Conservation (phyloP, 768 basidiomycete genomes). For the Suillus luteus region DNA sequence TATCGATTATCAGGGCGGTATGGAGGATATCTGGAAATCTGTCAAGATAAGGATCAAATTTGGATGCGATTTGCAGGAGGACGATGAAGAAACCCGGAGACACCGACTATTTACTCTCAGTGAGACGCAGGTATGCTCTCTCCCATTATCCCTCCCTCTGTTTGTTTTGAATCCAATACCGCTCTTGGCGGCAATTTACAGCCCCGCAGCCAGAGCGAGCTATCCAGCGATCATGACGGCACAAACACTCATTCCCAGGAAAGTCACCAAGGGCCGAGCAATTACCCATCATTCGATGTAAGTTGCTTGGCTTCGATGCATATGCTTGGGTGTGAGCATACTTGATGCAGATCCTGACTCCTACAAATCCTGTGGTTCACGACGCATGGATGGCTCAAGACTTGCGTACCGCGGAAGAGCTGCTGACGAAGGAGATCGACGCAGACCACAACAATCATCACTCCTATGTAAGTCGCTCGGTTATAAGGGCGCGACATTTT, state of each 20-base stretch:
- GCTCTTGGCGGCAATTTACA: not conserved
- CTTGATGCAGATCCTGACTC: no score
- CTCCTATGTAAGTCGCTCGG: not conserved
- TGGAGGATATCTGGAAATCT: constrained; percentile 95
- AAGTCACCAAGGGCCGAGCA: not conserved
- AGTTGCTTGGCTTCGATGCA: no score
- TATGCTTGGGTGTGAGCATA: no score
- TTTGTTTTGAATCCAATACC: not conserved
- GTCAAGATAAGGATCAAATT: constrained; percentile 96
- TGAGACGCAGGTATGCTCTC: not conserved
- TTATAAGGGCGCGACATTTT: not conserved
- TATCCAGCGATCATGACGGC: not conserved
- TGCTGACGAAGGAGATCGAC: not conserved
- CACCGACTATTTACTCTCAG: no score
- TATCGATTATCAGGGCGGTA: constrained; percentile 96
- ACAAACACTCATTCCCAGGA: not conserved
- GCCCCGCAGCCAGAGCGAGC: not conserved
- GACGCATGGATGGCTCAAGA: no score
- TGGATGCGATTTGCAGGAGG: constrained; percentile 81
- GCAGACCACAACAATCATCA: not conserved
- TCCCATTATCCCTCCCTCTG: not conserved
- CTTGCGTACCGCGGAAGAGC: not conserved
- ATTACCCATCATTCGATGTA: not conserved
- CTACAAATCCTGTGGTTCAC: no score
- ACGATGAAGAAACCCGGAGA: no score